A percentile compares a stretch with the other conserved stretches of the same genome.
Conservation (phyloP, 805 yeast genomes). For the Tetrapisispora fleetii region DNA sequence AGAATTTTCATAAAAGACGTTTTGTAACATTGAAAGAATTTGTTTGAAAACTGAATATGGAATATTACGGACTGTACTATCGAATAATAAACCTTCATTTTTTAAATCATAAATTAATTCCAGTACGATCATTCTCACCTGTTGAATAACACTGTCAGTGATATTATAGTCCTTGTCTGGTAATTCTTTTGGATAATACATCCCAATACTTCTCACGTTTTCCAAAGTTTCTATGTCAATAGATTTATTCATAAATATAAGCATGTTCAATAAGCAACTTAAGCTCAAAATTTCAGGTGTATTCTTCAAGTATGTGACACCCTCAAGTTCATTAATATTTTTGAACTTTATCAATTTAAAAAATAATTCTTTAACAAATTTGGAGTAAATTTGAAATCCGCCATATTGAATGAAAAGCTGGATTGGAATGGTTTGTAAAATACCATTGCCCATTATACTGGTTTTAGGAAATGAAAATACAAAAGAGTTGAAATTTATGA, state of each 20-base stretch:
- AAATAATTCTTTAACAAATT: conserved; percentile 14
- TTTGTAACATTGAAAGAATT: conserved; percentile 35
- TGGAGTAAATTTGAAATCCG: conserved; percentile 31
- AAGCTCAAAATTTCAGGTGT: conserved; percentile 30
- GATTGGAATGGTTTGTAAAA: conserved; percentile 30
- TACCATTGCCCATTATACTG: conserved; percentile 21
- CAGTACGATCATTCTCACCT: conserved; percentile 17
- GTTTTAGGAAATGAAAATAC: conserved; percentile 28
- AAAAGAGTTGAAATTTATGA: conserved; percentile 30
- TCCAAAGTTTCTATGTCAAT: conserved; percentile 32
- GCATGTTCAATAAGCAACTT: conserved; percentile 34
- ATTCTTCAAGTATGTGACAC: conserved; percentile 30
- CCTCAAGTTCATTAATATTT: conserved; percentile 27
- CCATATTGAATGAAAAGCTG: conserved; percentile 44
- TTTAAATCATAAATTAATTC: conserved; percentile 17
- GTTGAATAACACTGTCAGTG: conserved; percentile 14
- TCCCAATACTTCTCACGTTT: conserved; percentile 15
- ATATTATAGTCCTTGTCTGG: conserved; percentile 17
- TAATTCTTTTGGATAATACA: conserved; percentile 14
- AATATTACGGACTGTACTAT: conserved; percentile 19
- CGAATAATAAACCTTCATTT: conserved; percentile 15
- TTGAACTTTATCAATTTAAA: conserved; percentile 17
- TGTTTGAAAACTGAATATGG: conserved; percentile 37
- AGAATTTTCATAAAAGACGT: conserved; percentile 32
- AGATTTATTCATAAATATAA: conserved; percentile 38